Conservation (phyloP, 345 rosid species). For the Cardamine chenopodiifolia region DNA sequence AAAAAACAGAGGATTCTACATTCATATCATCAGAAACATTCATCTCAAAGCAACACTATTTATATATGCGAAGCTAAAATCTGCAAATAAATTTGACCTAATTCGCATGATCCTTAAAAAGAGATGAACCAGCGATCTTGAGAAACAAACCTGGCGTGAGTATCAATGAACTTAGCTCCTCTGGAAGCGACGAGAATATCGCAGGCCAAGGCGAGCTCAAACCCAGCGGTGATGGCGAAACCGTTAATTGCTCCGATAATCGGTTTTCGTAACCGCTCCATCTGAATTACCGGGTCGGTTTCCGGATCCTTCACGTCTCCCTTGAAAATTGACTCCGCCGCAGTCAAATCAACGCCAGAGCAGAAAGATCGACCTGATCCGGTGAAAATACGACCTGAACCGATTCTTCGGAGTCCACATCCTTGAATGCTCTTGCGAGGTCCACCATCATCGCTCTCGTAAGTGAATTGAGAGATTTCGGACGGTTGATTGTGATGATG, state of each 20-base stretch:
- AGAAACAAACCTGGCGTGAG: slow-evolving; percentile 66
- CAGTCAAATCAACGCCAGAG: slow-evolving; percentile 85
- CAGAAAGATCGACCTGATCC: slow-evolving; percentile 90
- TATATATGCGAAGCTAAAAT: background rate
- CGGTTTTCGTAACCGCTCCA: slow-evolving; percentile 79
- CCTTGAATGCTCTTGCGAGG: slow-evolving; percentile 65
- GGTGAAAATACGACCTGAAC: slow-evolving; percentile 66
- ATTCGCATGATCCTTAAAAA: background rate
- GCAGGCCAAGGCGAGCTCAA: slow-evolving; percentile 87
- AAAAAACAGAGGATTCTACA: background rate
- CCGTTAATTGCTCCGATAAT: slow-evolving; percentile 90
- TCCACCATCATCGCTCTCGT: slow-evolving; percentile 74
- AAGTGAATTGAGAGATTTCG: slow-evolving; percentile 83
- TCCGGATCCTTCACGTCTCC: slow-evolving; percentile 91
- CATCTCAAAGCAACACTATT: background rate
- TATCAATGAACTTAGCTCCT: slow-evolving; percentile 81
- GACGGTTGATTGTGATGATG: slow-evolving; percentile 80
- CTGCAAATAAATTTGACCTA: background rate
- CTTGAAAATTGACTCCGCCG: slow-evolving; percentile 85
- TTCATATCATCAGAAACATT: slow-evolving; percentile 3
- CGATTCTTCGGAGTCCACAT: slow-evolving; percentile 56
- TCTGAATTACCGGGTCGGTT: slow-evolving; percentile 69
- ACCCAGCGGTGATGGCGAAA: slow-evolving; percentile 88
- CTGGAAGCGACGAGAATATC: slow-evolving; percentile 76
- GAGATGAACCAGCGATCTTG: background rate